Percentiles rank a stretch among this genome's conserved stretches.
Conservation (phyloP, 768 basidiomycete species). For the Heimioporus sp. region DNA sequence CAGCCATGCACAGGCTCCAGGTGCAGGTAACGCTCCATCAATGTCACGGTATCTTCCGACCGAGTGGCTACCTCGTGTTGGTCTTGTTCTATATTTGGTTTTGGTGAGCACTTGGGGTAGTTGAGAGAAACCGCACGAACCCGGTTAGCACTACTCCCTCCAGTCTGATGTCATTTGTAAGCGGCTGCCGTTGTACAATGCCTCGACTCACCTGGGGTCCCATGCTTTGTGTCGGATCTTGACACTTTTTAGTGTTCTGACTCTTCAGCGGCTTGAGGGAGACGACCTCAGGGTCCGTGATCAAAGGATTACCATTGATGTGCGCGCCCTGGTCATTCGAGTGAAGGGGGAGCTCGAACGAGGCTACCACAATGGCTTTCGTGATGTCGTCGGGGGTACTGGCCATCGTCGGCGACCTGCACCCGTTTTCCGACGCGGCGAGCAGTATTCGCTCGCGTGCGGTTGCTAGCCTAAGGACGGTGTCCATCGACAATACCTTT, state of each 20-base stretch:
- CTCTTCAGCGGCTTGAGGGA: not conserved
- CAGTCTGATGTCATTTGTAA: conserved; percentile 7
- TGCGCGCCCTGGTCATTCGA: conserved; percentile 9
- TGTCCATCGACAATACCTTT: conserved; percentile 53
- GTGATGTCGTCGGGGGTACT: conserved; percentile 27
- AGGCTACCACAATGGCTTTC: conserved; percentile 27
- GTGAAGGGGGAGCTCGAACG: conserved; percentile 28
- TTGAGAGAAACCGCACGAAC: not conserved
- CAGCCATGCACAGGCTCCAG: no score
- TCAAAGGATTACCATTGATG: not conserved
- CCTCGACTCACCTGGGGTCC: conserved; percentile 1
- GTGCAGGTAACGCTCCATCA: no score
- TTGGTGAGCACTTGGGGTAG: not conserved
- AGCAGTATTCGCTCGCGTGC: conserved; percentile 48
- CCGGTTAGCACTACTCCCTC: not conserved
- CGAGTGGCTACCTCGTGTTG: no score
- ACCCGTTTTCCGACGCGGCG: conserved; percentile 31
- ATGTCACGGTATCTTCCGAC: no score
- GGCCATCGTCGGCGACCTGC: conserved; percentile 26
- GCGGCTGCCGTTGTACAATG: not conserved
- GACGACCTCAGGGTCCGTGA: not conserved
- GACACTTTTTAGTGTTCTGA: not conserved
- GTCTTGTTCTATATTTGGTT: not conserved
- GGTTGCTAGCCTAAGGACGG: conserved; percentile 47
- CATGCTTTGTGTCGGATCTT: not conserved